Base-by-base conservation (phyloP, 2,329 filamentous ascomycete genomes). In the Cladosporium phlei region DNA sequence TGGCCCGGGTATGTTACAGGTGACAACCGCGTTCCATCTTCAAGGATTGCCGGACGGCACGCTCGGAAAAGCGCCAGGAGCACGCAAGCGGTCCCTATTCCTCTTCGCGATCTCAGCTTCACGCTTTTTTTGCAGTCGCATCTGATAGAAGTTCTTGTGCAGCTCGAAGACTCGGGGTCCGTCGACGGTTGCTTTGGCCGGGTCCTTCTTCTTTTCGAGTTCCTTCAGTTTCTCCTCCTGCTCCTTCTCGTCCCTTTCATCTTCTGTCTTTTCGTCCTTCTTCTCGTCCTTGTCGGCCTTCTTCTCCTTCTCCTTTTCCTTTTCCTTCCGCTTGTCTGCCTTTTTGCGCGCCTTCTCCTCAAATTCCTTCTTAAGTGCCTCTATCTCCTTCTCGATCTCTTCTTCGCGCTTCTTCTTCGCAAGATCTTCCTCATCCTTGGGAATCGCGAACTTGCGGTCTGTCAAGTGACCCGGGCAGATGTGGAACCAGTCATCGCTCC, bases 401-500 rank as follows among this genome's bases (percentile, higher is more conserved):
- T 71, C 71, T 39, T 69, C 64, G 50, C 70, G 60, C 78, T 65
- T 83, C 76, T 60, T 79, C 59, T 50, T 83, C 72, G 53, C 69
- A 4, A 68, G 50, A 16, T 69, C 69, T 59, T 90, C 85, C 50
- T 86, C 75, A 50, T 85, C 83, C 50, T 87, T 83, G 3, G 80
- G 74, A 19, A 75, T 75, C 61, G 86, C 91, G 65, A 96, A 97
- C 30, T 85, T 80, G 24, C 74, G 75, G 61, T 97, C 93, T 59
- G 85, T 87, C 7, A 97, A 72, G 66, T 98, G 93, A 24, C 77
- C 74, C 5, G 82, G 76, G 59, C 93, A 98, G 34, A 94, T 79
- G 64, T 94, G 96, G 71, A 98, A 97, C 53, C 60, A 57, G 69
- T 93, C 90, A 80, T 91, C 93, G 60, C 88, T 90, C 59, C 94